phyloP scores from a whole-genome alignment of 306 rosid species.

The Vicia sativa region DNA sequence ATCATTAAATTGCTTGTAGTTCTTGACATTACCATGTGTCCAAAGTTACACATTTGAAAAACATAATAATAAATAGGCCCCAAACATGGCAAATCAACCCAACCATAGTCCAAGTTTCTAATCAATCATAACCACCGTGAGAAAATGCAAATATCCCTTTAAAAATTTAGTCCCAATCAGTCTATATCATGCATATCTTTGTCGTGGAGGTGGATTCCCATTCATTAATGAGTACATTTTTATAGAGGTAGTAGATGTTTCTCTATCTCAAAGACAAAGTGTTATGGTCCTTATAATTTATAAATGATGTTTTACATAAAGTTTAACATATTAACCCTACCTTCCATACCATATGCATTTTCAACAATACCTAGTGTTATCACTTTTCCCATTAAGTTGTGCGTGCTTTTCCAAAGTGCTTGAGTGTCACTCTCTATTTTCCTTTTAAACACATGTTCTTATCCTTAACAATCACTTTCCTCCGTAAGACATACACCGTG shows the following conservation, averaged over 20 bases:
- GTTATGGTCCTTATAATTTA: conserved; percentile 36
- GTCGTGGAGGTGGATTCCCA: conserved; percentile 29
- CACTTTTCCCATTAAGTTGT: conserved; percentile 32
- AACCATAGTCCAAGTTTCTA: background rate
- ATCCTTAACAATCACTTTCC: conserved; percentile 1
- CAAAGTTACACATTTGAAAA: too few species aligned
- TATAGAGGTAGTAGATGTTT: conserved; percentile 28
- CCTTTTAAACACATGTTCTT: conserved; percentile 15
- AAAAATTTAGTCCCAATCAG: conserved; percentile 13
- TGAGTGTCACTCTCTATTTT: conserved; percentile 31
- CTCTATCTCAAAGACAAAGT: conserved; percentile 40
- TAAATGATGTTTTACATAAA: conserved; percentile 38
- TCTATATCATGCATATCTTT: conserved; percentile 32
- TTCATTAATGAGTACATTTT: conserved; percentile 28
- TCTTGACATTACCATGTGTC: too few species aligned
- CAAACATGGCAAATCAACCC: background rate
- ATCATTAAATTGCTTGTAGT: too few species aligned
- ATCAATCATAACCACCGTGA: background rate
- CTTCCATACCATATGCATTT: conserved; percentile 40
- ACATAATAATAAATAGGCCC: background rate
- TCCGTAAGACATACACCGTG: conserved; percentile 24
- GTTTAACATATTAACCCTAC: conserved; percentile 43
- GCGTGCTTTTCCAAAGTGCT: conserved; percentile 46
- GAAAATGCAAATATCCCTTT: background rate
- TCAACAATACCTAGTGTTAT: conserved; percentile 22